phyloP scores from a whole-genome alignment of 495 filamentous ascomycete species.

The Articulospora tetracladia region DNA sequence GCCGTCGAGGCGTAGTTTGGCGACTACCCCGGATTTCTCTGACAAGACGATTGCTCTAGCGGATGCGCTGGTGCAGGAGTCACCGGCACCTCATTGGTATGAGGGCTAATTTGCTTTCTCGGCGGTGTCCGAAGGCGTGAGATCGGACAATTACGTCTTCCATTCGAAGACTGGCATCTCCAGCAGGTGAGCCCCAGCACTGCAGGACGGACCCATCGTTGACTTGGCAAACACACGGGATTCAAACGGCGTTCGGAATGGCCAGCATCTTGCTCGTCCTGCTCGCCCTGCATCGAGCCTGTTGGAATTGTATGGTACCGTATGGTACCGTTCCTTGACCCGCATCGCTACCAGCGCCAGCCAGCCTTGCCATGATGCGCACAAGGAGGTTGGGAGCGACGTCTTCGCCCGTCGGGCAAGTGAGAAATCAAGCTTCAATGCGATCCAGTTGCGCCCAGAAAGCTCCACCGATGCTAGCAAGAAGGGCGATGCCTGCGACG shows the following conservation, averaged over 20 bases:
- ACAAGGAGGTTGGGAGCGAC: not conserved
- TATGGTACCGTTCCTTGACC: not conserved
- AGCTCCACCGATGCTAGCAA: too few species aligned
- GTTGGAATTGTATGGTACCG: too few species aligned
- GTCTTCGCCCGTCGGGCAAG: slow-evolving; percentile 5
- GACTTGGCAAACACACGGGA: not conserved
- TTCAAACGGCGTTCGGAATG: too few species aligned
- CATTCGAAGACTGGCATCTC: not conserved
- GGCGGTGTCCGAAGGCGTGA: not conserved
- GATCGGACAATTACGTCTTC: not conserved
- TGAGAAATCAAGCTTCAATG: not conserved
- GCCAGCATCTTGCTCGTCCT: not conserved
- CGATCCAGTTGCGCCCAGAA: not conserved
- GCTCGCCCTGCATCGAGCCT: too few species aligned
- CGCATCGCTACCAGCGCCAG: not conserved
- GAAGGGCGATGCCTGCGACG: too few species aligned
- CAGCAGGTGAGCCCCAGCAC: not conserved
- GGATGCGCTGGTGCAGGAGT: not conserved
- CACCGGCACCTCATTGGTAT: not conserved
- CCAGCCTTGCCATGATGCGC: not conserved
- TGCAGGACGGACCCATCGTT: not conserved
- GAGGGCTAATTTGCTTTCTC: not conserved
- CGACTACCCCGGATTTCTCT: slow-evolving; percentile 24
- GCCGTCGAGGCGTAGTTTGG: not conserved
- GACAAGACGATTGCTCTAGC: slow-evolving; percentile 19